phyloP scores from a whole-genome alignment of 108 stramenopile species.

The Stephanodiscus minutulus region DNA sequence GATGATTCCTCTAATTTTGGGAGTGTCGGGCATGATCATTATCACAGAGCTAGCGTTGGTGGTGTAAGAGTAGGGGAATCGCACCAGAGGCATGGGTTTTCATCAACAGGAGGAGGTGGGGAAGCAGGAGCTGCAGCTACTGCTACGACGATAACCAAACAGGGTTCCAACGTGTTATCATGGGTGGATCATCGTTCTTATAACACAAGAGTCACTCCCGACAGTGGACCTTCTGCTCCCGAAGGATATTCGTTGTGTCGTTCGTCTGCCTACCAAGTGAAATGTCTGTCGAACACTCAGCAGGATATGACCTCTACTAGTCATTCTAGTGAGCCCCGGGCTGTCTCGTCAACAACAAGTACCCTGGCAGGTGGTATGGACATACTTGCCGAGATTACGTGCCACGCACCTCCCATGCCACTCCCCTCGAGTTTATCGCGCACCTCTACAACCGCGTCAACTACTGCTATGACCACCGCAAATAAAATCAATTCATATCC shows the following conservation, averaged over 20 bases:
- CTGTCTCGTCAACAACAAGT: neutral
- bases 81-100: constrained; percentile 2
- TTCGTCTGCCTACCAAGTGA: constrained; percentile 7
- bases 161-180: constrained; percentile 14
- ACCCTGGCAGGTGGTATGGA: constrained; percentile 39
- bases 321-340: too few species aligned
- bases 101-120: neutral
- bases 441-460: neutral
- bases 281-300: neutral
- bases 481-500: constrained; percentile 1
- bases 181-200: constrained; percentile 20
- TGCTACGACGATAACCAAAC: neutral
- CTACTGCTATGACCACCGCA: too few species aligned
- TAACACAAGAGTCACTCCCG: constrained; percentile 17
- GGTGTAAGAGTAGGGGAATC: neutral
- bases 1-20: neutral
- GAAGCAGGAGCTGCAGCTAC: neutral
- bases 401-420: constrained; percentile 48
- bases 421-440: constrained; percentile 12
- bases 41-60: neutral
- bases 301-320: neutral
- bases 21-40: constrained; percentile 1
- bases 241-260: neutral
- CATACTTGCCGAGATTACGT: constrained; percentile 49
- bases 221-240: neutral